These are phyloP conservation scores for Antrodiella citrinella DNA, from an alignment of 768 basidiomycete genomes.

Conservation along the genomic window DNA sequence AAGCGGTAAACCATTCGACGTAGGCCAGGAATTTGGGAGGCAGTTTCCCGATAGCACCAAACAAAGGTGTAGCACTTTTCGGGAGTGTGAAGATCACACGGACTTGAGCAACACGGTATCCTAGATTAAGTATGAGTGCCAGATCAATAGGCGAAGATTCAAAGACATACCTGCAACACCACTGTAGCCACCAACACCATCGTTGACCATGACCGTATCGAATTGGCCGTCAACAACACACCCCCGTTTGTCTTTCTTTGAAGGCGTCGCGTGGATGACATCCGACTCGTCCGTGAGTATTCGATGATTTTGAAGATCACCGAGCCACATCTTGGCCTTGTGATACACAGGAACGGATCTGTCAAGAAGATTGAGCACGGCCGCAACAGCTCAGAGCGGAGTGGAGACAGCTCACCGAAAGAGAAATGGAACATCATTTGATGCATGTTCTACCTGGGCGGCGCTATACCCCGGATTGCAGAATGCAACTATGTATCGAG, in stretches of 20 bases:
- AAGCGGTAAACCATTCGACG: no score
- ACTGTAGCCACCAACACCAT: not conserved
- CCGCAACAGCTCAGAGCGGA: no score
- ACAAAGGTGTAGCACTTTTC: no score
- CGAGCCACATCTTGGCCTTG: constrained; percentile 4
- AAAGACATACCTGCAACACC: not conserved
- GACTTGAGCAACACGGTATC: constrained; percentile 22
- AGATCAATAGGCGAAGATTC: not conserved
- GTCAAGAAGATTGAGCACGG: no score
- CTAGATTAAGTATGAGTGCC: constrained; percentile 11
- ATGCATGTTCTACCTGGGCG: constrained; percentile 8
- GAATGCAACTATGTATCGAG: constrained; percentile 15
- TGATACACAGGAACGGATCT: constrained; percentile 7
- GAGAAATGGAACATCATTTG: constrained; percentile 12
- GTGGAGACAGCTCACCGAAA: no score
- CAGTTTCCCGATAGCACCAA: no score
- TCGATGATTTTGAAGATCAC: no score
- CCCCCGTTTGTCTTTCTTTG: not conserved
- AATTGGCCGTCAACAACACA: constrained; percentile 31
- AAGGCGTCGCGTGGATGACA: not conserved
- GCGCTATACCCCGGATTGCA: constrained; percentile 12
- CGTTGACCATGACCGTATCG: constrained; percentile 20
- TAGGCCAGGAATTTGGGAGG: no score
- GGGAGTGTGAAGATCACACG: constrained; percentile 22
- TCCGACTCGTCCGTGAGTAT: not conserved